phyloP scores from a whole-genome alignment of 2,329 filamentous ascomycete species.

The Spiromastix sp. region DNA sequence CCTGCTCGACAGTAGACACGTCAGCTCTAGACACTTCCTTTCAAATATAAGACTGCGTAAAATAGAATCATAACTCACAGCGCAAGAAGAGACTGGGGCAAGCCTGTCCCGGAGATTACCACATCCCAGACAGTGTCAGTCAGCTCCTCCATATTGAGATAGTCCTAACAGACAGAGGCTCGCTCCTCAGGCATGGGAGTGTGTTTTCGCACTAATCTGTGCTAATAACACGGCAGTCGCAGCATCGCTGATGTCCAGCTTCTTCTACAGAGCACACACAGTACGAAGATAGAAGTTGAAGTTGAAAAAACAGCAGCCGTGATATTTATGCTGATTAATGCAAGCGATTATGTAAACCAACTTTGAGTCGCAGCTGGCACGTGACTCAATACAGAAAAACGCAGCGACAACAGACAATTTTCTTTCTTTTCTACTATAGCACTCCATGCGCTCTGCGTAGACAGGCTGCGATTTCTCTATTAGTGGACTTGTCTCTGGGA shows the following conservation, averaged over 20 bases:
- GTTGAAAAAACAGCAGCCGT: background rate
- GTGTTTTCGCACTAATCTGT: no score
- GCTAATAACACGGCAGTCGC: no score
- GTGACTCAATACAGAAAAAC: background rate
- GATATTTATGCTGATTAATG: no score
- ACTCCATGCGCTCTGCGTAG: conserved; percentile 33
- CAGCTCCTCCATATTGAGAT: conserved; percentile 58
- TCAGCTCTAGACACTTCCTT: no score
- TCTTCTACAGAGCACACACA: no score
- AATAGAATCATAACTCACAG: conserved; percentile 51
- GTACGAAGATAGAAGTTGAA: background rate
- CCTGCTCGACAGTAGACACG: conserved; percentile 51
- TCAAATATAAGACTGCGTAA: no score
- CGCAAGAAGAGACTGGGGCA: conserved; percentile 69
- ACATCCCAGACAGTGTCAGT: conserved; percentile 69
- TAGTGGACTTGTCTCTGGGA: conserved; percentile 25
- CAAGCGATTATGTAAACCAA: no score
- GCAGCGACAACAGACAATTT: background rate
- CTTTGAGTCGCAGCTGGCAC: no score
- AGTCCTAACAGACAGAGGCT: conserved; percentile 2
- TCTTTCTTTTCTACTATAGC: conserved; percentile 20
- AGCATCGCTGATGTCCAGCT: no score
- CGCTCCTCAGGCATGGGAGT: no score
- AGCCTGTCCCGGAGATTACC: conserved; percentile 66
- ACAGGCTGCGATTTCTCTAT: conserved; percentile 24